Conservation (phyloP, 148 eudicot genomes). For the Simmondsia chinensis region DNA sequence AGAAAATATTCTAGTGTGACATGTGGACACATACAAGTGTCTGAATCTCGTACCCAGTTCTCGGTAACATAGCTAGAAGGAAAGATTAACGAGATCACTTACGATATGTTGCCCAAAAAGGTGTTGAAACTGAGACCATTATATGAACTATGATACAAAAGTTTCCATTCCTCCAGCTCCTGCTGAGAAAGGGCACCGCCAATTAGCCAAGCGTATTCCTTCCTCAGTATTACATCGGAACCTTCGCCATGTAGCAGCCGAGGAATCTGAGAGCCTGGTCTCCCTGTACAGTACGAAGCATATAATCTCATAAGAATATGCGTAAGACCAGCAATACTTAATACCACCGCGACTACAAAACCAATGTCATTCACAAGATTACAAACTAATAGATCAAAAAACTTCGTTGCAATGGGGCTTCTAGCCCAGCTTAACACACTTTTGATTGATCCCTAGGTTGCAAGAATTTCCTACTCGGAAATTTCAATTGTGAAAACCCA, state of each 20-base stretch:
- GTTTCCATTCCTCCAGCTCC: constrained; percentile 80
- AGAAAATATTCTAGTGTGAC: no score
- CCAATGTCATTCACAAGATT: no score
- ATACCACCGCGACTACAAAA: neutral
- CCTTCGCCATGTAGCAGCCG: constrained; percentile 32
- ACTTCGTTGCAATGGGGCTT: no score
- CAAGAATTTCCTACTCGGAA: no score
- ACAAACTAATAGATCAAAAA: no score
- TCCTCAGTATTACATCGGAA: constrained; percentile 37
- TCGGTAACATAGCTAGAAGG: neutral
- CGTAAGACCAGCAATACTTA: no score
- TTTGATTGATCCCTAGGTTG: no score
- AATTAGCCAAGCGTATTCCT: constrained; percentile 87
- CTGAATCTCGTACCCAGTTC: no score
- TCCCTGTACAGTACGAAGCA: constrained; percentile 18
- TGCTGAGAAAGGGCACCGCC: constrained; percentile 72
- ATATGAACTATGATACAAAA: constrained; percentile 70
- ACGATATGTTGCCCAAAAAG: constrained; percentile 73
- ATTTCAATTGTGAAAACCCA: no score
- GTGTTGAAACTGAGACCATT: constrained; percentile 88
- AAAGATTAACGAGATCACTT: constrained; percentile 25
- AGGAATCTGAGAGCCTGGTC: constrained; percentile 63
- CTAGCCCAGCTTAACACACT: no score
- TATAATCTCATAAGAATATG: neutral
- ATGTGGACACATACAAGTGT: no score